These are phyloP conservation scores for Leptographium lundbergii DNA, from an alignment of 2,329 filamentous ascomycete genomes.

Conservation along the genomic window DNA sequence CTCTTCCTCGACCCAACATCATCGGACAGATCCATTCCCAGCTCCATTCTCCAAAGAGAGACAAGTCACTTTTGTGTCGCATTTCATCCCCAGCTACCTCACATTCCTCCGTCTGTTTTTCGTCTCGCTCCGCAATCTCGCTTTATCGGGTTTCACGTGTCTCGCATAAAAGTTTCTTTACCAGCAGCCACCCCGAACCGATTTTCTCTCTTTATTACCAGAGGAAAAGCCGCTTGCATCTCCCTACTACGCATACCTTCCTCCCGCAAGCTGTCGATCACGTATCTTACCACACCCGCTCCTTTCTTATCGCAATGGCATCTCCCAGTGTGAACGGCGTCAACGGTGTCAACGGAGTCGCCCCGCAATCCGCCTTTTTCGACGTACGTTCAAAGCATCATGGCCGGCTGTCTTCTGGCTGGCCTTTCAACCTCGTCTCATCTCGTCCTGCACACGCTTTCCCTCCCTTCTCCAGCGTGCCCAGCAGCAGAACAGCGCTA, in stretches of 20 bases:
- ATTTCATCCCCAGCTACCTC: background rate
- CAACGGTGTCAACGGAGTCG: slow-evolving; percentile 5
- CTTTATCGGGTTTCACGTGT: background rate
- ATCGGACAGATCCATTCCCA: background rate
- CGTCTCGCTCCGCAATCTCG: background rate
- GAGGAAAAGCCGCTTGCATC: background rate
- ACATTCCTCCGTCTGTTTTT: background rate
- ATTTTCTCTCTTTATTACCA: background rate
- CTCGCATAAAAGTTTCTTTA: background rate
- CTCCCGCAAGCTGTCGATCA: no score
- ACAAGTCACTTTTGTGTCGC: background rate
- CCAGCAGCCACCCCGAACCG: background rate
- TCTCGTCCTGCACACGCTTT: background rate
- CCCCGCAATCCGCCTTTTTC: slow-evolving; percentile 11
- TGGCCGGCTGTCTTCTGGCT: background rate
- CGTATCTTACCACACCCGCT: background rate
- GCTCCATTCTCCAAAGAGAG: background rate
- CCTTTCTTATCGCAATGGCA: slow-evolving; percentile 7
- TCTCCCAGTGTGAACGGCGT: slow-evolving; percentile 11
- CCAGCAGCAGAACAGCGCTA: background rate
- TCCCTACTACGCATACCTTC: background rate
- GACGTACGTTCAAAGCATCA: slow-evolving; percentile 4
- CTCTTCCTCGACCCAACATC: background rate
- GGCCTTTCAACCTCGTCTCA: no score
- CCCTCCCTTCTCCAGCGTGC: background rate